Evolutionary conservation across 2,329 filamentous ascomycete genomes (phyloP).

Genomic region (Aspergillus ustus): DNA sequence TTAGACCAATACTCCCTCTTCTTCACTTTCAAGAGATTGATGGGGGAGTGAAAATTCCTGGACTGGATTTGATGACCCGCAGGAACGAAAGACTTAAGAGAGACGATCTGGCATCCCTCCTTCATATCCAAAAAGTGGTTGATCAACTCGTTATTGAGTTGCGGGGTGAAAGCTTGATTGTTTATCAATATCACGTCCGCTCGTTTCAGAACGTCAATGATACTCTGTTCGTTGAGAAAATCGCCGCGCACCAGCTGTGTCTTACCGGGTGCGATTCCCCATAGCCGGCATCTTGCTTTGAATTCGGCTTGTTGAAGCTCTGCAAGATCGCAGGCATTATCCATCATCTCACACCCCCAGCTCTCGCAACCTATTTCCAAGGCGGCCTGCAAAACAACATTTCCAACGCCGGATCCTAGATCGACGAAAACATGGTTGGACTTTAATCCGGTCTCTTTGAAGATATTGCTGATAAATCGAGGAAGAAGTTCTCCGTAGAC

Average conservation of each 20-base stretch:
- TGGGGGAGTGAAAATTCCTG: slow-evolving; percentile 78
- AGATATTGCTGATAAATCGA: slow-evolving; percentile 80
- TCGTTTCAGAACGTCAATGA: slow-evolving; percentile 74
- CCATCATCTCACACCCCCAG: slow-evolving; percentile 97
- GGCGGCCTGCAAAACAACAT: slow-evolving; percentile 91
- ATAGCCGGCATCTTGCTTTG: slow-evolving; percentile 79
- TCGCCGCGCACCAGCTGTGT: slow-evolving; percentile 83
- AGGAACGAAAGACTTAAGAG: slow-evolving; percentile 87
- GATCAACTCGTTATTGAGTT: slow-evolving; percentile 81
- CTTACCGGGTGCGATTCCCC: slow-evolving; percentile 80
- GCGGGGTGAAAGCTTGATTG: slow-evolving; percentile 92
- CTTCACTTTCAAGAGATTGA: slow-evolving; percentile 79
- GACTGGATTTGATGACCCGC: slow-evolving; percentile 74
- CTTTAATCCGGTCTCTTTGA: slow-evolving; percentile 76
- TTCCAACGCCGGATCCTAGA: slow-evolving; percentile 92
- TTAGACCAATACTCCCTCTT: slow-evolving; percentile 70
- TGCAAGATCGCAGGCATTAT: slow-evolving; percentile 82
- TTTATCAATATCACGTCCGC: slow-evolving; percentile 98
- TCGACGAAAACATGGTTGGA: slow-evolving; percentile 90
- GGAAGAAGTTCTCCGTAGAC: slow-evolving; percentile 93
- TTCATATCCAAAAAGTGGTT: slow-evolving; percentile 94
- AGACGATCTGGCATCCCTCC: slow-evolving; percentile 85
- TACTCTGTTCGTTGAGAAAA: slow-evolving; percentile 74
- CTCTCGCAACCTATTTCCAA: slow-evolving; percentile 91
- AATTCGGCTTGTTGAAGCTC: slow-evolving; percentile 83